Conservation (phyloP, 164 flowering plant species). For the Santalum album region DNA sequence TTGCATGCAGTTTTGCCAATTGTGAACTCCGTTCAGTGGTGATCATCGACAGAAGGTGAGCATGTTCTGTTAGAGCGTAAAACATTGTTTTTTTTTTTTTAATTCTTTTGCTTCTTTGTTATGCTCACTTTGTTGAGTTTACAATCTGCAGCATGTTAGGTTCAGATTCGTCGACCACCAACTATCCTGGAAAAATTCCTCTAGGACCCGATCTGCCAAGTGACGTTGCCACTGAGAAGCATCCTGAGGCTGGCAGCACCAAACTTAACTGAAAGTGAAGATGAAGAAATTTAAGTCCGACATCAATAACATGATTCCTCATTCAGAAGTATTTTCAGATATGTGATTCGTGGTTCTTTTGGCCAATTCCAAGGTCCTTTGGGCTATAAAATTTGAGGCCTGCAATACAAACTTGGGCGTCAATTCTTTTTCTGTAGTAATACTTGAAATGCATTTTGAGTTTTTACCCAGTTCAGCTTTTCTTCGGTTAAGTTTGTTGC, state of each 20-base stretch:
- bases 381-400: not conserved
- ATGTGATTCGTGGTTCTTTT: not conserved
- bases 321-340: no score
- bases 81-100: not conserved
- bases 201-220: slow-evolving; percentile 41
- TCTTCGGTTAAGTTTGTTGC: no score
- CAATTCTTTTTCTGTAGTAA: not conserved
- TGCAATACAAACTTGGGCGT: not conserved
- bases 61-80: not conserved
- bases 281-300: not conserved
- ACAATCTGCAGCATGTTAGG: slow-evolving; percentile 40
- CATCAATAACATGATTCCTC: not conserved
- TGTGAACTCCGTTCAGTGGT: slow-evolving; percentile 87
- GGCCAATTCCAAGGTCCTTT: not conserved
- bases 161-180: slow-evolving; percentile 26
- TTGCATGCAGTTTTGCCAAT: slow-evolving; percentile 63
- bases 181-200: slow-evolving; percentile 50
- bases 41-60: slow-evolving; percentile 60
- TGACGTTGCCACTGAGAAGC: slow-evolving; percentile 31
- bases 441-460: no score
- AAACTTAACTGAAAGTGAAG: not conserved
- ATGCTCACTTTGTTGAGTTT: slow-evolving; percentile 1
- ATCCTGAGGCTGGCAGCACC: slow-evolving; percentile 6
- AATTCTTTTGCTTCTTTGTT: not conserved
- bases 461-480: no score